Evolutionary conservation across 2,329 filamentous ascomycete species (phyloP).

Genomic region (Paracorniculantispora psalliotae): DNA sequence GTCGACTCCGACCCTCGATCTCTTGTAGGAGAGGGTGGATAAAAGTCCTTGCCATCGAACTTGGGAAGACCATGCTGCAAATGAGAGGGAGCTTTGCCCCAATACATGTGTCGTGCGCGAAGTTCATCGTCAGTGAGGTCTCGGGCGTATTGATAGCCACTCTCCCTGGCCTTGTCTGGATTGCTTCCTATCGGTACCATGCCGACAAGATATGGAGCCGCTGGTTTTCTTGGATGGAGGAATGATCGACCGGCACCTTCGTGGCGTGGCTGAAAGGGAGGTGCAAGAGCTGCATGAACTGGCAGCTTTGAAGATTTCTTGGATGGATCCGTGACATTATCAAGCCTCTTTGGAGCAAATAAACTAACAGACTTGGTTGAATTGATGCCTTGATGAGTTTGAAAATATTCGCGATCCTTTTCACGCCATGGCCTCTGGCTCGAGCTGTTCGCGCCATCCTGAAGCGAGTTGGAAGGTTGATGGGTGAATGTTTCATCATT

Average conservation of each 20-base stretch:
- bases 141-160: conserved; percentile 51
- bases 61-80: conserved; percentile 52
- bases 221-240: background rate
- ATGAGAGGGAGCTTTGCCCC: conserved; percentile 50
- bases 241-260: background rate
- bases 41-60: conserved; percentile 62
- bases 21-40: conserved; percentile 51
- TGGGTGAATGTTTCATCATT: conserved; percentile 15
- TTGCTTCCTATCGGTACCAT: conserved; percentile 41
- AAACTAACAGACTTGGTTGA: conserved; percentile 25
- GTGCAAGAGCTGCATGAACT: conserved; percentile 42
- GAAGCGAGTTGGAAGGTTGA: background rate
- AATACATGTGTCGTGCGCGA: conserved; percentile 55
- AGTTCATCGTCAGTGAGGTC: conserved; percentile 55
- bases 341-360: conserved; percentile 18
- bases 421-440: conserved; percentile 14
- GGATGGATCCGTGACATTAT: conserved; percentile 21
- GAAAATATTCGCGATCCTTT: conserved; percentile 14
- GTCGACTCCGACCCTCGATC: conserved; percentile 17
- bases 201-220: conserved; percentile 52
- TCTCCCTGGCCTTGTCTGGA: conserved; percentile 35
- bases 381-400: conserved; percentile 22
- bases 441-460: background rate
- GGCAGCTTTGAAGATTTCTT: conserved; percentile 37
- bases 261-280: conserved; percentile 40